These are phyloP conservation scores for Plasmopara halstedii DNA, from an alignment of 352 stramenopile genomes.

Conservation along the genomic window DNA sequence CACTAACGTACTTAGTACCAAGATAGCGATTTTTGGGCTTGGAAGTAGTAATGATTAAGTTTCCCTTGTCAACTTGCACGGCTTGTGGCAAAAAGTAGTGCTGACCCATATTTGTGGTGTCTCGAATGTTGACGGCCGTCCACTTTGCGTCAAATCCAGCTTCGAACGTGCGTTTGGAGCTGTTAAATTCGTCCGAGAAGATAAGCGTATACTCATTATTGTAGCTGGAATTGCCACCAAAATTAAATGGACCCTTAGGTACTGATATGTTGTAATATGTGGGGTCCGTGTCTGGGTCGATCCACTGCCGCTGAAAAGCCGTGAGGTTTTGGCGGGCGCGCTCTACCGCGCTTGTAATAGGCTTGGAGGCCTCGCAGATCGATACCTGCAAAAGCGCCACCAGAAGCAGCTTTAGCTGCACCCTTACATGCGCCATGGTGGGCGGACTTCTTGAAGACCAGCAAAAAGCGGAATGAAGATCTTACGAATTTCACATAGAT, in stretches of 20 bases:
- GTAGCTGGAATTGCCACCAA: conserved; percentile 21
- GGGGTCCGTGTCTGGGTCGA: conserved; percentile 69
- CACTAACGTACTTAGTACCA: conserved; percentile 77
- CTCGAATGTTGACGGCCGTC: conserved; percentile 94
- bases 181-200: conserved; percentile 97
- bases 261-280: conserved; percentile 40
- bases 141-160: conserved; percentile 93
- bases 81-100: conserved; percentile 94
- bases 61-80: conserved; percentile 90
- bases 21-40: conserved; percentile 80
- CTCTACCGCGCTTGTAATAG: conserved; percentile 18
- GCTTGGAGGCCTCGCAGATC: conserved; percentile 12
- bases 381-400: conserved; percentile 9
- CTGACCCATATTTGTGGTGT: conserved; percentile 91
- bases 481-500: conserved; percentile 20
- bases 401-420: conserved; percentile 14
- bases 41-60: conserved; percentile 89
- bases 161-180: conserved; percentile 87
- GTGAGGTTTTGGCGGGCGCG: conserved; percentile 33
- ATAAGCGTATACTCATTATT: conserved; percentile 73
- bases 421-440: conserved; percentile 9
- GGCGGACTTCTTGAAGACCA: conserved; percentile 13
- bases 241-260: conserved; percentile 34
- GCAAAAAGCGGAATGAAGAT: conserved; percentile 45
- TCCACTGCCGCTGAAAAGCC: conserved; percentile 42